phyloP scores from a whole-genome alignment of 139 green algal genomes.

The Picochlorum costavermella region DNA sequence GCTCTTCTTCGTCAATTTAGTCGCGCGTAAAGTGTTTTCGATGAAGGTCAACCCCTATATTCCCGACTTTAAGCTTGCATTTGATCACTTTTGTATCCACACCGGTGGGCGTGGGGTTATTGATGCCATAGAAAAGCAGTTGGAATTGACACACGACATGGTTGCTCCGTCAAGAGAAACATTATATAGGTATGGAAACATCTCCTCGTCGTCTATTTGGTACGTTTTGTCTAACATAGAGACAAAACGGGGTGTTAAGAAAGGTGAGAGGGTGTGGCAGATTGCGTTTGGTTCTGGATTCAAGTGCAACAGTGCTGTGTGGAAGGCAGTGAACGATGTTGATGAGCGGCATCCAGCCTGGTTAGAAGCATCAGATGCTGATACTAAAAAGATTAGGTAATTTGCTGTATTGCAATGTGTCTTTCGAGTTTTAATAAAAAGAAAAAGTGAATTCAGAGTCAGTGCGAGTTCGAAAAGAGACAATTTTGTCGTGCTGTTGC shows the following conservation, averaged over 20 bases:
- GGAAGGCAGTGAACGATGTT: slow-evolving; percentile 58
- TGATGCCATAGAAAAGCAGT: slow-evolving; percentile 95
- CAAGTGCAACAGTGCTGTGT: slow-evolving; percentile 92
- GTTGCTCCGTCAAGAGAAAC: slow-evolving; percentile 71
- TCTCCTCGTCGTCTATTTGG: slow-evolving; percentile 50
- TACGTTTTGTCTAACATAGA: slow-evolving; percentile 58
- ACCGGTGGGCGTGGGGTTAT: slow-evolving; percentile 87
- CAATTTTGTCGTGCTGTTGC: no score
- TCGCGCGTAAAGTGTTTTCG: slow-evolving; percentile 69
- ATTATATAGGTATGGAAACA: slow-evolving; percentile 64
- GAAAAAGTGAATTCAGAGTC: slow-evolving; percentile 1
- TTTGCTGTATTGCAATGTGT: background rate
- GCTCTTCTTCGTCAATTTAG: slow-evolving; percentile 84
- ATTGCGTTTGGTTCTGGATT: slow-evolving; percentile 61
- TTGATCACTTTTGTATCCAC: slow-evolving; percentile 98
- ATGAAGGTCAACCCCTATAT: slow-evolving; percentile 77
- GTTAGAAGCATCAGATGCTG: slow-evolving; percentile 9
- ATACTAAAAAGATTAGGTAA: background rate
- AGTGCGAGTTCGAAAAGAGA: background rate
- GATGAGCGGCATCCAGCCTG: slow-evolving; percentile 31
- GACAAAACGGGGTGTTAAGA: slow-evolving; percentile 26
- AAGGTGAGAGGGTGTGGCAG: slow-evolving; percentile 41
- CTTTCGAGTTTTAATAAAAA: background rate
- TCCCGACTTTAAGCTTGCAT: slow-evolving; percentile 95
- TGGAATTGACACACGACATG: slow-evolving; percentile 51